Conservation (phyloP, 768 basidiomycete genomes). For the Phlebiopsis gigantea region DNA sequence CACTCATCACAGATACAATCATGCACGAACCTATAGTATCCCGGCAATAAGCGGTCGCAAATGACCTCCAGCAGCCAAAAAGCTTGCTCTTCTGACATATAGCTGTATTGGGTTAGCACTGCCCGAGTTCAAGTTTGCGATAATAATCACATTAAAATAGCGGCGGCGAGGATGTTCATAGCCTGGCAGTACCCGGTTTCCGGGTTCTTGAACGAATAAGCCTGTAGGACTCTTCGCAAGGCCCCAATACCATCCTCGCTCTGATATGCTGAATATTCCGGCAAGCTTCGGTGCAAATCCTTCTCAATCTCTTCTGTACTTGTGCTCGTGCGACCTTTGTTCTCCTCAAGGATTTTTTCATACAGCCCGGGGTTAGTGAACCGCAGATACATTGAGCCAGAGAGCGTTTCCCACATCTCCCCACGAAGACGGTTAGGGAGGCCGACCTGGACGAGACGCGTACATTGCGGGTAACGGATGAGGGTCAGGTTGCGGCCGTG, state of each 20-base stretch:
- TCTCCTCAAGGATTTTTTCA: slow-evolving; percentile 64
- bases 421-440: slow-evolving; percentile 91
- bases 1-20: slow-evolving; percentile 3
- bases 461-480: slow-evolving; percentile 92
- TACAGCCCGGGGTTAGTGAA: slow-evolving; percentile 85
- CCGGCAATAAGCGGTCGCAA: slow-evolving; percentile 90
- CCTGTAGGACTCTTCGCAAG: slow-evolving; percentile 85
- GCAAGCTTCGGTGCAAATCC: slow-evolving; percentile 91
- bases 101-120: slow-evolving; percentile 43
- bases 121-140: neutral
- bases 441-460: slow-evolving; percentile 95
- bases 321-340: slow-evolving; percentile 72
- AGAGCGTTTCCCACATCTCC: slow-evolving; percentile 97
- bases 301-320: slow-evolving; percentile 99
- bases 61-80: slow-evolving; percentile 96
- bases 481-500: slow-evolving; percentile 96
- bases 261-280: slow-evolving; percentile 97
- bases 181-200: slow-evolving; percentile 97
- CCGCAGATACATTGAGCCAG: slow-evolving; percentile 89
- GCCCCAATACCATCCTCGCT: slow-evolving; percentile 80
- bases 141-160: slow-evolving; percentile 75
- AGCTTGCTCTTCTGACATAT: slow-evolving; percentile 98
- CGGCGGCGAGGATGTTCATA: slow-evolving; percentile 96
- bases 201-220: slow-evolving; percentile 94
- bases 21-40: slow-evolving; percentile 82